Base-by-base conservation (phyloP, 1,284 basidiomycete species). In the Peniophora sp. region DNA sequence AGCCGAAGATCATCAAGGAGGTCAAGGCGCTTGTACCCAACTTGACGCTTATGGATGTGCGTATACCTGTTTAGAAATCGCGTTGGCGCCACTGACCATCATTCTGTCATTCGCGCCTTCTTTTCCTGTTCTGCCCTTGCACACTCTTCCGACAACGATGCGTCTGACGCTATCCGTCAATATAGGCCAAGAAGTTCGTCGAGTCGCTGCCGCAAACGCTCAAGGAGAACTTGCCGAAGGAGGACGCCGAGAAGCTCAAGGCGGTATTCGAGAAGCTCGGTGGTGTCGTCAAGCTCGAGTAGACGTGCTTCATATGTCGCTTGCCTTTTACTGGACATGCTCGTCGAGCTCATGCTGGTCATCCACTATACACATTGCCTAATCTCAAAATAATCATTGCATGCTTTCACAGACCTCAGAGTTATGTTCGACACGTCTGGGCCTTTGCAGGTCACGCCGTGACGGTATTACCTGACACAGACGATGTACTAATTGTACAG, bases 1-100 rank as follows among this genome's bases (percentile, higher is more conserved):
- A 99, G 71, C 92, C 97, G 41, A 99, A 99, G 76, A 85, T 98
- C 60, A 99, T 99, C 65, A 85, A 92, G 61, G 97, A 99, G 70
- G 92, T 99, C 62, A 99, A 99, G 78, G 91, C 90, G 9, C 67
- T 97, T 58, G 86, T 96, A 60, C 92, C 94, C 27, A 93, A 90
- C 69, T 83, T 98, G 68, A 97, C 93, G 53, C 81, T 98, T 63
- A 94, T 97, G 56, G 95, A 97, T 68, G 94, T 95, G 63, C 64
- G 92, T 79, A 15, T 15, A n/a, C 20, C 3, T 24, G 23, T 45
- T 14, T 24, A 27, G 48, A 50, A 15, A 18, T 41, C 51, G 8
- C 10, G 50, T 45, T 50, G 23, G 44, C 24, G 36, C 24, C 50
- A 2, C 36, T 48, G 35, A 14, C 18, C n/a, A 46, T n/a, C 64